Evolutionary conservation across 1,139 yeast genomes (phyloP), one percentile per base, ranked within the genome.

Genomic region (Spencermartinsiella ligniputridi): DNA sequence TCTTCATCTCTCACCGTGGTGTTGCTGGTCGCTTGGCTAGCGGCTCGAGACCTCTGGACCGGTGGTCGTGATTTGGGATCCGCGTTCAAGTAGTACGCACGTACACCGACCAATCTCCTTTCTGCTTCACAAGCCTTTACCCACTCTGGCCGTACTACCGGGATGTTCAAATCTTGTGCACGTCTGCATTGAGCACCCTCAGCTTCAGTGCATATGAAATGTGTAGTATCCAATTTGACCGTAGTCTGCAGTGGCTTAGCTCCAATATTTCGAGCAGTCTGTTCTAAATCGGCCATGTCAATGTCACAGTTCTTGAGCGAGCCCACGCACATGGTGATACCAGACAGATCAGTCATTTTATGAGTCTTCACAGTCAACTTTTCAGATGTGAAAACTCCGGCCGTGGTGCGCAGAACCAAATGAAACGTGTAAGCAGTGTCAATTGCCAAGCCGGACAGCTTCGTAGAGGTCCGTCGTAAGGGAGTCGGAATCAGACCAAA

Each of bases 131-230:
- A 92, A 0, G 97, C 97, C 65, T 86, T 83, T 47, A 92, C 71
- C 97, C 97, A 92, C 62, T 92, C 97, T 0, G 98, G 98, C 63
- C 96, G 78, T 21, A 92, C 92, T 36, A 92, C 79, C 2, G 99
- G 99, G 47, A 92, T 89, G 62, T 90, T 92, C 73, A 81, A 77
- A 48, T 84, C 90, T 50, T 78, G 75, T 1, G 98, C 98, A 62
- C 81, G 83, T 52, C 81, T 71, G 69, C 73, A 87, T 59, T 84
- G 88, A 1, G 76, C 66, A 2, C 79, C 79, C 42, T 75, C 72
- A 20, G 78, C 79, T 46, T 80, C 83, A 1, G 96, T 85, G 55
- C 96, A 84, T 13, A 92, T 74, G 58, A 83, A 92, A 63, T 94
- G 98, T 1, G 99, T 92, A 1, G 99, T 92, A 58, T 92, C 97